Evolutionary conservation across 2,329 filamentous ascomycete genomes (phyloP).

Genomic region (Emydomyces testavorans): DNA sequence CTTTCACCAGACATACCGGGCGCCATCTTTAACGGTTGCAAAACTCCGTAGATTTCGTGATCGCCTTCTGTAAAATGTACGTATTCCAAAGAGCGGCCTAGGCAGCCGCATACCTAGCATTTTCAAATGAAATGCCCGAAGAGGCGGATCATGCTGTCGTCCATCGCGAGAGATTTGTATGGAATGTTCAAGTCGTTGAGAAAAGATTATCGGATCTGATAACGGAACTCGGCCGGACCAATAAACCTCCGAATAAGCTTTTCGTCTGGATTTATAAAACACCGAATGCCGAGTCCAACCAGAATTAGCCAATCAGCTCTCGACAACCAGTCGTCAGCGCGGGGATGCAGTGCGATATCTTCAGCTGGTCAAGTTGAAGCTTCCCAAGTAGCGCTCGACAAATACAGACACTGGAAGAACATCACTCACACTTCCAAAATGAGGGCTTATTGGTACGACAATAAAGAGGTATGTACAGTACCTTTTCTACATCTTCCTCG

Average conservation of each 20-base stretch:
- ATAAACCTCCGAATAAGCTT: background rate
- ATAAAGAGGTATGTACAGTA: conserved; percentile 47
- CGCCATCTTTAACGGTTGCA: conserved; percentile 31
- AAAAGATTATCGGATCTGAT: background rate
- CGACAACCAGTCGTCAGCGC: conserved; percentile 6
- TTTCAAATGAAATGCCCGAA: background rate
- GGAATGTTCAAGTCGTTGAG: too few relatives aligned
- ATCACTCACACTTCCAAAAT: conserved; percentile 34
- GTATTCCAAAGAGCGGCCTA: conserved; percentile 3
- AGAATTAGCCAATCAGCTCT: background rate
- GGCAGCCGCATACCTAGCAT: background rate
- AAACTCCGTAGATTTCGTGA: conserved; percentile 23
- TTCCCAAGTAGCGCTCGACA: background rate
- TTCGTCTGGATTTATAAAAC: background rate
- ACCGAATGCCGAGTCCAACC: background rate
- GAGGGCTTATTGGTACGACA: conserved; percentile 63
- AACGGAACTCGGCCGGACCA: background rate
- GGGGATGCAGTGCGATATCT: too few relatives aligned
- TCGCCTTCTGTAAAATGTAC: conserved; percentile 18
- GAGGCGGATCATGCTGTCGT: background rate
- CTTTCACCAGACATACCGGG: conserved; percentile 24
- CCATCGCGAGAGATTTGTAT: background rate
- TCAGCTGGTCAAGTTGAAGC: background rate
- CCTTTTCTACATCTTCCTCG: background rate
- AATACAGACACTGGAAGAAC: too few relatives aligned